Evolutionary conservation across 2,329 filamentous ascomycete genomes (phyloP), one percentile per base, ranked within the genome.

Genomic region (Aspergillus phoenicis): DNA sequence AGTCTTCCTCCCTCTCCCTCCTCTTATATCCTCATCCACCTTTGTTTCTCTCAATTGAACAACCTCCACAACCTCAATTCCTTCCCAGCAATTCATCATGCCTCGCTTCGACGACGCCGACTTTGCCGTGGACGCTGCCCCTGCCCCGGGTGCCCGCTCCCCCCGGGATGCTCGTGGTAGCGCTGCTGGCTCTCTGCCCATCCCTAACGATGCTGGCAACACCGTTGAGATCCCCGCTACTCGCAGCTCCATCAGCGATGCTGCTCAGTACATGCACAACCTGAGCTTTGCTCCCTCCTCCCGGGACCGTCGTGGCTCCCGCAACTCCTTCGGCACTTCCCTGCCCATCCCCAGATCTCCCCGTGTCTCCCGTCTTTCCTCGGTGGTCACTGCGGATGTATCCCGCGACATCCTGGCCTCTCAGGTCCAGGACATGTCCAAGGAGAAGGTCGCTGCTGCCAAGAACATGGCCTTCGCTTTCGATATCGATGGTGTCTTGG

Each of bases 381-480:
- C 86, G 3, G 84, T 89, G 38, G 78, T 84, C 67, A 80, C 80
- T 61, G 75, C 77, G 11, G 80, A 85, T 51, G 63, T 78, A 80
- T 56, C 87, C 3, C 85, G 88, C 33, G 87, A 90, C 53, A 86
- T 91, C 62, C 80, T 91, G 63, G 87, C 87, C 39, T 85, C 87
- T 3, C 89, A 91, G 76, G 81, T 91, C 20, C 89, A 92, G 78
- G 85, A 88, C 64, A 80, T 91, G 65, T 82, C 84, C 67, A 77
- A 83, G 59, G 84, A 88, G 68, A 90, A 89, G 79, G 89, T 90
- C 15, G 78, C 78, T 30, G 83, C 84, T 60, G 89, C 88, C 61
- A 91, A 91, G 83, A 88, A 91, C 80, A 91, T 92, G 88, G 88
- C 88, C 6, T 93, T 93, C 66, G 90, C 88, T 70, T 93, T 93